These are phyloP conservation scores for Plasmodium inui DNA, from an alignment of 169 alveolate species.

Conservation along the genomic window DNA sequence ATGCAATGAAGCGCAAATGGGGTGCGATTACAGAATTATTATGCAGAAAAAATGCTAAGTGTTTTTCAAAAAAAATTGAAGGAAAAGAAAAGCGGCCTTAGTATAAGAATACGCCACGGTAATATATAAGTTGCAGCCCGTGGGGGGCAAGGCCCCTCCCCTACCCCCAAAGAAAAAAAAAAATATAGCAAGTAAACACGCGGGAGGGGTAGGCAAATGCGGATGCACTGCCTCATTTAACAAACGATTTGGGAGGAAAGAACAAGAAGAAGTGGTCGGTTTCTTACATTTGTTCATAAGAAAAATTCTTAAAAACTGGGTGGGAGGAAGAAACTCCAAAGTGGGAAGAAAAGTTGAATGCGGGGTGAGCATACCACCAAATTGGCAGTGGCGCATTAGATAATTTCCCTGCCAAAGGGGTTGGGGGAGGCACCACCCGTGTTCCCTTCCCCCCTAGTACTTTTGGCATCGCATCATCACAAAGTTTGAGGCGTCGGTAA, in stretches of 20 bases:
- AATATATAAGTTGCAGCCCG: background rate
- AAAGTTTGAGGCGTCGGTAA: background rate
- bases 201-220: background rate
- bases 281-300: background rate
- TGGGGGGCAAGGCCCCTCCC: background rate
- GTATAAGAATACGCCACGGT: background rate
- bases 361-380: background rate
- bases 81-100: background rate
- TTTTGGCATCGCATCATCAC: slow-evolving; percentile 32
- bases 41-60: background rate
- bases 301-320: too few relatives aligned
- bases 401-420: background rate
- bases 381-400: background rate
- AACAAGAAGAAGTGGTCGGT: background rate
- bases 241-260: background rate
- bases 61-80: background rate
- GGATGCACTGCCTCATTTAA: background rate
- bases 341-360: background rate
- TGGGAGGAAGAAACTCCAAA: background rate
- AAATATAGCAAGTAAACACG: background rate
- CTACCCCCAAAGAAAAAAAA: background rate
- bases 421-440: background rate
- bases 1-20: background rate
- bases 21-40: background rate
- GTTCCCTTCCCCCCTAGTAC: background rate